These are phyloP conservation scores for Neurospora sp. DNA, from an alignment of 495 filamentous ascomycete genomes.

Conservation along the genomic window DNA sequence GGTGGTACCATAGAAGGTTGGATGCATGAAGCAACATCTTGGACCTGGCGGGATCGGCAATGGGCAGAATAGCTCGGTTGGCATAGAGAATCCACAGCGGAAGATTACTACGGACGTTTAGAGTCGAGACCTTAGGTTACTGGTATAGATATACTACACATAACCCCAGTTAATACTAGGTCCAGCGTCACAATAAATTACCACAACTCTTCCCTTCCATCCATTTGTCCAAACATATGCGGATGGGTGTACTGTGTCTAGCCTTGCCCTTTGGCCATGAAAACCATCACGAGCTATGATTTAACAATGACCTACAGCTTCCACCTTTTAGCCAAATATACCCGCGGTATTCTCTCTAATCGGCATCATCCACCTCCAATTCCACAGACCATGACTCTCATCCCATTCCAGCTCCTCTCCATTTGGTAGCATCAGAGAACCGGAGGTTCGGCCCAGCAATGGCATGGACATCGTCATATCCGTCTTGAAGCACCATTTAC, in stretches of 20 bases:
- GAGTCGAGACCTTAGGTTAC: background rate
- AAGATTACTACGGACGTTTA: background rate
- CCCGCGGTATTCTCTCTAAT: background rate
- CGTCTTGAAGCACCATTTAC: background rate
- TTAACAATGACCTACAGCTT: background rate
- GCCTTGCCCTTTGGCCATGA: background rate
- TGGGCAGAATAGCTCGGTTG: background rate
- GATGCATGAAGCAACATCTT: background rate
- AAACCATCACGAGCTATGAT: background rate
- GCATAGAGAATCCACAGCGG: background rate
- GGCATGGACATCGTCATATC: background rate
- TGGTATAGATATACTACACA: background rate
- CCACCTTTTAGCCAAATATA: background rate
- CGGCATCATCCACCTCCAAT: background rate
- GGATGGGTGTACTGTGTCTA: background rate
- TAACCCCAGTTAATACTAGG: background rate
- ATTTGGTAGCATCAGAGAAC: no score
- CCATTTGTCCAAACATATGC: background rate
- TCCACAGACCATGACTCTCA: background rate
- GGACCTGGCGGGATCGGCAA: background rate
- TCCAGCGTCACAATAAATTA: background rate
- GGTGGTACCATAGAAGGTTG: background rate
- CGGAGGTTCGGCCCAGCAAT: background rate
- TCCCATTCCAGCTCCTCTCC: background rate
- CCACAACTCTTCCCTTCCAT: background rate